Evolutionary conservation across 108 stramenopile species (phyloP).

Genomic region (Nitzschia inconspicua): DNA sequence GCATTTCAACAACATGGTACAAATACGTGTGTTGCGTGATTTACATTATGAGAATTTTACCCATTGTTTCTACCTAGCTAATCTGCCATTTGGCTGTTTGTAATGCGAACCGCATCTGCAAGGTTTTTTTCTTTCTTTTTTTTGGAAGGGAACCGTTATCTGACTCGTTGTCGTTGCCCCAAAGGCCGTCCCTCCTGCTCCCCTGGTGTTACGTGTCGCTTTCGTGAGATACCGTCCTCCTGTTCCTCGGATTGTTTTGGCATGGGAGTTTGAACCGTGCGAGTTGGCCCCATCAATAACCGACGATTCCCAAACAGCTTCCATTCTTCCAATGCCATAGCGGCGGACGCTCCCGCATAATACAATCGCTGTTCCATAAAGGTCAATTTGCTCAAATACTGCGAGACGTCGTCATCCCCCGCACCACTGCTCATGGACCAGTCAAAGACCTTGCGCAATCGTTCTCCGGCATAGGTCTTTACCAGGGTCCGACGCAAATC

Average conservation of each 20-base stretch:
- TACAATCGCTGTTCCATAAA: slow-evolving; percentile 55
- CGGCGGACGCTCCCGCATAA: slow-evolving; percentile 42
- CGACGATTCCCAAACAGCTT: slow-evolving; percentile 42
- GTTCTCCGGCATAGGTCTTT: slow-evolving; percentile 50
- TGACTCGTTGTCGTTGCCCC: no score
- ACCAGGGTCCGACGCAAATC: slow-evolving; percentile 32
- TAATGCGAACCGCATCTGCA: no score
- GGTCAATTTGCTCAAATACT: slow-evolving; percentile 35
- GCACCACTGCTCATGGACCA: slow-evolving; percentile 56
- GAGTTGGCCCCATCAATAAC: slow-evolving; percentile 2
- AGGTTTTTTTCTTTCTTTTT: no score
- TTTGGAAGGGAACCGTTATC: no score
- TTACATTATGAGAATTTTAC: no score
- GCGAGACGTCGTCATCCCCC: slow-evolving; percentile 50
- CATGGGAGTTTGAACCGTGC: background rate
- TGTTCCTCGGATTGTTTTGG: background rate
- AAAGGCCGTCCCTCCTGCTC: no score
- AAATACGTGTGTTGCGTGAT: no score
- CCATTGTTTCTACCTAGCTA: no score
- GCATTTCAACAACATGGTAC: no score
- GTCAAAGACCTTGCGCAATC: slow-evolving; percentile 55
- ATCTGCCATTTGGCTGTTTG: no score
- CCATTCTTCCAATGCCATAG: slow-evolving; percentile 40
- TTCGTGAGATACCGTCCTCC: no score
- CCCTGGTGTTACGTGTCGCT: no score